A percentile compares a stretch with the other conserved stretches of the same genome.
Conservation (phyloP, 257 asterid genomes). For the Salvia rosmarinus region DNA sequence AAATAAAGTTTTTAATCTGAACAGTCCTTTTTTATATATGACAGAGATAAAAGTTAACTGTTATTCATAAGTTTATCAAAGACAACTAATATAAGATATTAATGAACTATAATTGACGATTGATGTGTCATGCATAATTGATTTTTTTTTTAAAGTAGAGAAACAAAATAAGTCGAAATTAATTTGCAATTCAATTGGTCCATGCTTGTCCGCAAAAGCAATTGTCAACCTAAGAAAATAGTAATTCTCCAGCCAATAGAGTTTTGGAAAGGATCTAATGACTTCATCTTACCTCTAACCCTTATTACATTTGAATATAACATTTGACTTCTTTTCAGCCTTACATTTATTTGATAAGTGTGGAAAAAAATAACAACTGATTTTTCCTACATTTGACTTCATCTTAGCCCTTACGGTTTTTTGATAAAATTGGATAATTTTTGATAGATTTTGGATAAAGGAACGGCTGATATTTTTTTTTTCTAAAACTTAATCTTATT, state of each 20-base stretch:
- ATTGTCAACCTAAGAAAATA: neutral
- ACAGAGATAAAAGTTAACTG: no score
- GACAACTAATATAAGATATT: neutral
- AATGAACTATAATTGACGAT: neutral
- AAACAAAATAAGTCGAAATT: neutral
- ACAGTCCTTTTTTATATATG: no score
- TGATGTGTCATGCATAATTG: neutral
- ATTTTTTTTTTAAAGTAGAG: no score
- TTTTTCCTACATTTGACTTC: constrained; percentile 3
- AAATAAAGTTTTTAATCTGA: no score
- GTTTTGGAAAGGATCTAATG: neutral
- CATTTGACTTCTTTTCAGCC: neutral
- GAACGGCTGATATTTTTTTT: no score
- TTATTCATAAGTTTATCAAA: no score
- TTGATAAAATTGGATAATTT: no score
- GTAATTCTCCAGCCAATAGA: neutral
- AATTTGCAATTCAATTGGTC: neutral
- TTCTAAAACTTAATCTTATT: no score
- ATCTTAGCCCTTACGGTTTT: neutral
- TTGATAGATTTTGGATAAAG: no score
- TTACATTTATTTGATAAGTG: neutral
- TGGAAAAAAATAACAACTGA: neutral
- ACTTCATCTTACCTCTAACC: neutral
- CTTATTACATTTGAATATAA: neutral
- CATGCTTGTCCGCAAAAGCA: neutral